Evolutionary conservation across 108 stramenopile genomes (phyloP).

Genomic region (Pseudonitzschia delicatissima): DNA sequence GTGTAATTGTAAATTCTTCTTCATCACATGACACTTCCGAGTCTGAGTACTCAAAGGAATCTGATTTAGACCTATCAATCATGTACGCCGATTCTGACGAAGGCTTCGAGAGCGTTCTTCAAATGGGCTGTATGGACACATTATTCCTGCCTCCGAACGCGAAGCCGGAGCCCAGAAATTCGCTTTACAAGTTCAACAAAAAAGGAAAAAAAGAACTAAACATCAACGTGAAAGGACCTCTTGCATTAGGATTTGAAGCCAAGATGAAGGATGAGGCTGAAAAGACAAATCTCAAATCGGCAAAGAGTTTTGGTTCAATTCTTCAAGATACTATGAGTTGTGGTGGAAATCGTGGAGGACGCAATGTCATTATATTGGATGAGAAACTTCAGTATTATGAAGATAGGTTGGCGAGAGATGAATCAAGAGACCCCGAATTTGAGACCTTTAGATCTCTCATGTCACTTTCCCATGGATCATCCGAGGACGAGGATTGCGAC

Average conservation of each 20-base stretch:
- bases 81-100: neutral
- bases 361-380: too few species aligned
- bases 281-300: neutral
- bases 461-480: conserved; percentile 11
- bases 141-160: conserved; percentile 10
- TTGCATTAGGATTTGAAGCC: conserved; percentile 4
- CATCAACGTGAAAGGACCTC: conserved; percentile 5
- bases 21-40: neutral
- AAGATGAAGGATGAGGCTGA: conserved; percentile 6
- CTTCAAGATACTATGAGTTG: neutral
- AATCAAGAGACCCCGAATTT: conserved; percentile 3
- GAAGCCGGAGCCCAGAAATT: neutral
- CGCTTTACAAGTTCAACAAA: conserved; percentile 1
- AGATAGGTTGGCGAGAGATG: too few species aligned
- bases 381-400: too few species aligned
- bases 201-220: conserved; percentile 11
- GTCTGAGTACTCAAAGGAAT: conserved; percentile 8
- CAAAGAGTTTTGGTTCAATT: neutral
- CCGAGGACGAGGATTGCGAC: neutral
- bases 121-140: conserved; percentile 30
- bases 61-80: neutral
- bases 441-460: conserved; percentile 13
- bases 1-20: neutral
- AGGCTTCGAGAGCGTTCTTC: conserved; percentile 13
- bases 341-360: neutral